Percentiles rank a stretch among this genome's conserved stretches.
These are phyloP conservation scores for Calonectria leucothoes DNA, from an alignment of 2,329 filamentous ascomycete species.

Conservation along the genomic window DNA sequence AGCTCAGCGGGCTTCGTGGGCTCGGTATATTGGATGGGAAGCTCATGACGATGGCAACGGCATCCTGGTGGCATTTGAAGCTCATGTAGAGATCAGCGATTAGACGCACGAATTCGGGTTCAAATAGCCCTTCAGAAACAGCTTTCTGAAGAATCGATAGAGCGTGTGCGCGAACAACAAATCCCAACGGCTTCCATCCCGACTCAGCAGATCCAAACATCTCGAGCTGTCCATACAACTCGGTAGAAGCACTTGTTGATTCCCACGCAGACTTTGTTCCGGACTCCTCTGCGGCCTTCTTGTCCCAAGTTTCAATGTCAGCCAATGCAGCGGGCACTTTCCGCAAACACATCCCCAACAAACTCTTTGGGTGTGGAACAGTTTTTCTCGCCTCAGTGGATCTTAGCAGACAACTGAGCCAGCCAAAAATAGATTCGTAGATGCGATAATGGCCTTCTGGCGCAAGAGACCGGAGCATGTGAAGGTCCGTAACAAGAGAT, in stretches of 20 bases:
- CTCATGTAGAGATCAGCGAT: constrained; percentile 45
- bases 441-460: constrained; percentile 42
- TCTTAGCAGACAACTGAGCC: constrained; percentile 44
- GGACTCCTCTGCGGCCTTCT: constrained; percentile 32
- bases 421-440: constrained; percentile 49
- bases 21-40: constrained; percentile 26
- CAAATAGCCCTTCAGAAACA: constrained; percentile 46
- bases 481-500: constrained; percentile 36
- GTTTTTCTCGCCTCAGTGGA: constrained; percentile 37
- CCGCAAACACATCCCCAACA: constrained; percentile 52
- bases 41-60: constrained; percentile 37
- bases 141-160: constrained; percentile 44
- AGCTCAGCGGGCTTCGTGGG: constrained; percentile 28
- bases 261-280: constrained; percentile 42
- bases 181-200: constrained; percentile 50
- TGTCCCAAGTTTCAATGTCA: constrained; percentile 50
- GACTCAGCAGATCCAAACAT: constrained; percentile 39
- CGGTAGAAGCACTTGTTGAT: constrained; percentile 40
- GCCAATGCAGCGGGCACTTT: constrained; percentile 44
- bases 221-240: constrained; percentile 51
- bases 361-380: constrained; percentile 44
- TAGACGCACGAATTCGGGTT: constrained; percentile 40
- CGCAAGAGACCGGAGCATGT: constrained; percentile 36
- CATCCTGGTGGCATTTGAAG: constrained; percentile 43
- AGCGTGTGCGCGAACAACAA: constrained; percentile 48